Evolutionary conservation across 768 basidiomycete genomes (phyloP), one percentile per base, ranked within the genome.

Genomic region (Podaxis sp.): DNA sequence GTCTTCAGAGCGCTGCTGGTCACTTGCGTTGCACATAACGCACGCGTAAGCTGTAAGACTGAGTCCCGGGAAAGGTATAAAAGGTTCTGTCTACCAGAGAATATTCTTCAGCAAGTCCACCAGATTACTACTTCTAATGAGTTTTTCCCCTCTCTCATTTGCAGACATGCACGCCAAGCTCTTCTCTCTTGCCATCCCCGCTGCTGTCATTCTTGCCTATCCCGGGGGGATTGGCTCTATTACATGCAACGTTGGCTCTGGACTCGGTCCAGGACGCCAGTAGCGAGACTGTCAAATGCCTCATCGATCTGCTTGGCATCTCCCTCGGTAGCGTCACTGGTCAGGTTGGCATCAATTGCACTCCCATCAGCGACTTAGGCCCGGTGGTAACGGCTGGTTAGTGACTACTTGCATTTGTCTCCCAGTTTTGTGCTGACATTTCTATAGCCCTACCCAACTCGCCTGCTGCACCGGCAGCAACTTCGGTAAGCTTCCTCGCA

Each of bases 401-500:
- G 55, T 61, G 14, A 23, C 14, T 36, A 18, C 2, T 38, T 28
- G 21, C 2, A 14, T 51, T 57, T 32, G 23, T 14, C 11, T 16
- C 16, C 25, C 16, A 3, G 62, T 66, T 56, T 14, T 4, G 11
- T 38, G 37, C 40, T 42, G 21, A 35, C 38, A 9, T 32, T 47
- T 40, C 23, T 32, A 57, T 46, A 71, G 69, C 65, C 46, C 66
- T 61, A 60, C 67, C 4, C 65, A 70, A 14, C 59, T 68, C 18
- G 70, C 70, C 32, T 73, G 71, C 66, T 71, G 70, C 64, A 64
- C 64, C 9, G 61, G 66, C 57, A 66, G 69, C 63, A 59, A 44
- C 37, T 69, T 67, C 64, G 62, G 69, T 69, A 58, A 61, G 35
- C 11, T 25, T 40, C 21, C 32, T n/a, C 48, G 4, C 18, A 21